Conservation (phyloP, 768 basidiomycete genomes). For the Phylloporus rhodoxanthus region DNA sequence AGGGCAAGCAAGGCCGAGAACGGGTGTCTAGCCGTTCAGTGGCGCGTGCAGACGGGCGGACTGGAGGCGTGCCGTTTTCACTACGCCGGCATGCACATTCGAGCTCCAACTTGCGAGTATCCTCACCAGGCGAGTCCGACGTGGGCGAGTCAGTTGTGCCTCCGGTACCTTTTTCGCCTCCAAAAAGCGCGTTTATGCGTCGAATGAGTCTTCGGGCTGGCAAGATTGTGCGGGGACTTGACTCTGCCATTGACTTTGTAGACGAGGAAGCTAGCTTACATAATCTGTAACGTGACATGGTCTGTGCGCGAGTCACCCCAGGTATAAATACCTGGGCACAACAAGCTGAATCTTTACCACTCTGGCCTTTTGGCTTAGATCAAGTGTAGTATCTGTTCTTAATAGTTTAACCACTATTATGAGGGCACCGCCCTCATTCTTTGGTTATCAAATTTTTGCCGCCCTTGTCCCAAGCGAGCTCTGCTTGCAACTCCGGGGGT, state of each 20-base stretch:
- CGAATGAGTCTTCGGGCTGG: slow-evolving; percentile 32
- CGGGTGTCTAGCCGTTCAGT: neutral
- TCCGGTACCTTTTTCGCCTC: slow-evolving; percentile 9
- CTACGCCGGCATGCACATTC: slow-evolving; percentile 21
- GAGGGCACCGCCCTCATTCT: slow-evolving; percentile 46
- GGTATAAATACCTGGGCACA: neutral
- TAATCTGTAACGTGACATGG: neutral
- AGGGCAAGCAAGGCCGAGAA: slow-evolving; percentile 2
- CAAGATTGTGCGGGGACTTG: slow-evolving; percentile 34
- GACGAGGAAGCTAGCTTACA: slow-evolving; percentile 23
- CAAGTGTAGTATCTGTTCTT: slow-evolving; percentile 76
- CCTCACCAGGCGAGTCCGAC: slow-evolving; percentile 13
- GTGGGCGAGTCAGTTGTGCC: neutral
- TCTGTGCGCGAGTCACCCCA: neutral
- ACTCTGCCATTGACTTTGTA: slow-evolving; percentile 39
- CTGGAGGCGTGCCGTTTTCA: neutral
- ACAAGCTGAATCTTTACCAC: slow-evolving; percentile 8
- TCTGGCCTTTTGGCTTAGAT: slow-evolving; percentile 66
- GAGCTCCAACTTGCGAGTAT: slow-evolving; percentile 22
- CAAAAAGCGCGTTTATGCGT: slow-evolving; percentile 26
- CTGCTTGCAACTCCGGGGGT: slow-evolving; percentile 8
- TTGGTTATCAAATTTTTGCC: slow-evolving; percentile 46
- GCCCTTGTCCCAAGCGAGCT: slow-evolving; percentile 18
- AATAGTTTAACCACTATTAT: slow-evolving; percentile 57
- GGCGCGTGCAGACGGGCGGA: neutral